Percentiles rank a stretch among this genome's conserved stretches.
Evolutionary conservation across 768 basidiomycete species (phyloP).

Genomic region (Psilocybe cubensis): DNA sequence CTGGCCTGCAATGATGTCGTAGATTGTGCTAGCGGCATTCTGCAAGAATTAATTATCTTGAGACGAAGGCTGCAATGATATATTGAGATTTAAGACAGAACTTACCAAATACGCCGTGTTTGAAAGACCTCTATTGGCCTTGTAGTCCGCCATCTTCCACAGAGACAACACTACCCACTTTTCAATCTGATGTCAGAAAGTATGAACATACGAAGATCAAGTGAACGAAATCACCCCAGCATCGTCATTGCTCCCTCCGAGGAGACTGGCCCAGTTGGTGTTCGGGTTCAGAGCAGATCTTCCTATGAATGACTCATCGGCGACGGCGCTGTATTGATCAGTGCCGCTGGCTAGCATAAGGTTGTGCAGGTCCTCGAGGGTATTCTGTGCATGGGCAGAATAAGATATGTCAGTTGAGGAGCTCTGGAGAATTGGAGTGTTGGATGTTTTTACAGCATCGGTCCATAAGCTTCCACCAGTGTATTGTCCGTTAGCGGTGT

Average conservation of each 20-base stretch:
- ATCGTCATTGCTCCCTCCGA: slow-evolving; percentile 56
- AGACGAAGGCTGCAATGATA: background rate
- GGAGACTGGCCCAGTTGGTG: slow-evolving; percentile 46
- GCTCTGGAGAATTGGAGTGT: background rate
- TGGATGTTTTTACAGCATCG: slow-evolving; percentile 44
- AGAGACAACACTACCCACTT: slow-evolving; percentile 62
- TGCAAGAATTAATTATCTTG: slow-evolving; percentile 17
- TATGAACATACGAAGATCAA: background rate
- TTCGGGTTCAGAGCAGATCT: slow-evolving; percentile 38
- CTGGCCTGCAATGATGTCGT: slow-evolving; percentile 52
- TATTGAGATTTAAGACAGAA: background rate
- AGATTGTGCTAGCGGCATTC: slow-evolving; percentile 51
- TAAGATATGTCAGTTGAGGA: background rate
- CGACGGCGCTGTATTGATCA: slow-evolving; percentile 42
- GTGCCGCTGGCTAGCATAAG: slow-evolving; percentile 55
- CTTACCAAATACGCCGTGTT: slow-evolving; percentile 30
- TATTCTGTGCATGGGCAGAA: slow-evolving; percentile 39
- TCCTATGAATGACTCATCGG: slow-evolving; percentile 50
- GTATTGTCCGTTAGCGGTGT: slow-evolving; percentile 41
- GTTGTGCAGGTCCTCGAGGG: slow-evolving; percentile 60
- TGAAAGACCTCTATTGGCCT: slow-evolving; percentile 39
- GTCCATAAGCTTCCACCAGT: slow-evolving; percentile 59
- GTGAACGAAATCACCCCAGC: slow-evolving; percentile 40
- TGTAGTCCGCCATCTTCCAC: slow-evolving; percentile 64
- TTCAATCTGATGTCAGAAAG: slow-evolving; percentile 23